phyloP scores from a whole-genome alignment of 108 stramenopile species.

The Nitzschia sp. region DNA sequence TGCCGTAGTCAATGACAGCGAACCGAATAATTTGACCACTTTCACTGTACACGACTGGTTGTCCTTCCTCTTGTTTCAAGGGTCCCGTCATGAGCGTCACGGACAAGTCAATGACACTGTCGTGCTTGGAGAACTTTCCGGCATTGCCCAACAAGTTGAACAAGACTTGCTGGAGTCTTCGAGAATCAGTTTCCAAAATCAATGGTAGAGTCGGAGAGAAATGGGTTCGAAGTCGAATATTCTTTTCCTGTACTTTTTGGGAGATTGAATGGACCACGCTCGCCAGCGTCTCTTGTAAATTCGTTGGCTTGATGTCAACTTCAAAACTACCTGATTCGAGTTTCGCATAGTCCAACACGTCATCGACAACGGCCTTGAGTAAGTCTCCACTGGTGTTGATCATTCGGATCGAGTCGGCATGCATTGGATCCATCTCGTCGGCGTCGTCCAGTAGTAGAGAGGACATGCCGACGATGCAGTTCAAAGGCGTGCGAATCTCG shows the following conservation, averaged over 20 bases:
- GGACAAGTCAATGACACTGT: constrained; percentile 31
- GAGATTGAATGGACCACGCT: constrained; percentile 36
- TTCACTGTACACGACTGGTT: background rate
- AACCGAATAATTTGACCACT: constrained; percentile 36
- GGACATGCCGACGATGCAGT: constrained; percentile 55
- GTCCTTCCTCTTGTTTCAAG: background rate
- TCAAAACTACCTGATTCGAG: constrained; percentile 43
- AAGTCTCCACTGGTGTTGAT: constrained; percentile 44
- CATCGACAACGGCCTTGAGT: constrained; percentile 42
- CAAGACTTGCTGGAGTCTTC: constrained; percentile 46
- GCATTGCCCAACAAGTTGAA: constrained; percentile 50
- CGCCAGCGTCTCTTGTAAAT: constrained; percentile 37
- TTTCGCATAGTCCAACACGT: constrained; percentile 49
- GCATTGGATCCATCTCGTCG: constrained; percentile 40
- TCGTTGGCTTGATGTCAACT: constrained; percentile 28
- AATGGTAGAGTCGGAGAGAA: constrained; percentile 21
- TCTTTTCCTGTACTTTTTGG: constrained; percentile 36
- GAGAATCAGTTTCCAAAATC: constrained; percentile 28
- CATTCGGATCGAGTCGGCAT: constrained; percentile 46
- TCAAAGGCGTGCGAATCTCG: constrained; percentile 50
- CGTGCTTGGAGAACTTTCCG: constrained; percentile 24
- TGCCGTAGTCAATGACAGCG: constrained; percentile 50
- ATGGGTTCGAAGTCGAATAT: constrained; percentile 27
- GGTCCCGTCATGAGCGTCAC: constrained; percentile 1
- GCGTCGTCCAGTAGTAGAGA: constrained; percentile 36